phyloP scores from a whole-genome alignment of 179 eudicot species.

The Spinacia oleracea region DNA sequence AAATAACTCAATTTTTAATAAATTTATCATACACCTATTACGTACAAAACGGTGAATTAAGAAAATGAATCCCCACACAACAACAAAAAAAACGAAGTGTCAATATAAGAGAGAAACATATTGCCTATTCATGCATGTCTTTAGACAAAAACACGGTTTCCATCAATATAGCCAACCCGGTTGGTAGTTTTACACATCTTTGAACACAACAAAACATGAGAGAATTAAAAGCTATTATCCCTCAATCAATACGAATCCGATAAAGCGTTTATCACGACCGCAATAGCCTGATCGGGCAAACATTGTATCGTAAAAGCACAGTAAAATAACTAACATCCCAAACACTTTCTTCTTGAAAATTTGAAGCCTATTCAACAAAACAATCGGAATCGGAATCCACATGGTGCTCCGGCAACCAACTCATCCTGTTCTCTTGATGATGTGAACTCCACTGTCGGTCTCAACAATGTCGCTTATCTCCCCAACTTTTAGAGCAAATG shows the following conservation, averaged over 20 bases:
- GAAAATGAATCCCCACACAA: too few relatives aligned
- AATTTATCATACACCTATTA: too few relatives aligned
- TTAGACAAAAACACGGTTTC: too few relatives aligned
- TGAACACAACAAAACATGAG: background rate
- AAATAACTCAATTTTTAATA: too few relatives aligned
- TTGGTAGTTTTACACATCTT: background rate
- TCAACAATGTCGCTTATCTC: slow-evolving; percentile 91
- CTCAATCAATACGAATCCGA: background rate
- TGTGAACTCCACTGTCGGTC: slow-evolving; percentile 90
- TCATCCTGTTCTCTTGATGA: slow-evolving; percentile 80
- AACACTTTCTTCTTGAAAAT: background rate
- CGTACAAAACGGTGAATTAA: too few relatives aligned
- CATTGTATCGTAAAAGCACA: background rate
- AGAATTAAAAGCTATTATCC: background rate
- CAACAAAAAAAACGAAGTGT: too few relatives aligned
- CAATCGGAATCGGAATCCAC: background rate
- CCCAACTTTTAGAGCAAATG: slow-evolving; percentile 72
- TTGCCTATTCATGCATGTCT: too few relatives aligned
- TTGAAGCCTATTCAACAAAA: background rate
- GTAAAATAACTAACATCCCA: too few relatives aligned
- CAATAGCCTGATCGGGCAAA: background rate
- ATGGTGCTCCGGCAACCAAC: background rate
- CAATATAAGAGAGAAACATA: too few relatives aligned
- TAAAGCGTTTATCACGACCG: background rate
- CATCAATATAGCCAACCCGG: too few relatives aligned